These are phyloP conservation scores for Pseudopithomyces chartarum DNA, from an alignment of 2,329 filamentous ascomycete species.

Conservation along the genomic window DNA sequence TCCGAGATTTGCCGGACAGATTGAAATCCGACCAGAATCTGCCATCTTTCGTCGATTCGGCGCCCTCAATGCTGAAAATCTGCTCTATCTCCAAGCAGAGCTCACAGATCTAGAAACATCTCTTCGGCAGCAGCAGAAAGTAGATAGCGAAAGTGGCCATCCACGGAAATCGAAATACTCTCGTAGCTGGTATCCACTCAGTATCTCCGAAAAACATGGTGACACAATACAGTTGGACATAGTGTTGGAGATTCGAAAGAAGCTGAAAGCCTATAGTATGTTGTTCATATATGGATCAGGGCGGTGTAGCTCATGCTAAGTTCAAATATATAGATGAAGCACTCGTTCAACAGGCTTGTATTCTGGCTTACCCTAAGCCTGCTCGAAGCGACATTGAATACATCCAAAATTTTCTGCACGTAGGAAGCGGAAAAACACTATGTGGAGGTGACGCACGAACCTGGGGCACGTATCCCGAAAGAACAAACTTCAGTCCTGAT, in stretches of 20 bases:
- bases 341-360: constrained; percentile 22
- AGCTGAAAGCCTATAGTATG: constrained; percentile 21
- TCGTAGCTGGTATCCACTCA: constrained; percentile 6
- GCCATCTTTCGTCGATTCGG: constrained; percentile 14
- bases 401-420: constrained; percentile 21
- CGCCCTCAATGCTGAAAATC: constrained; percentile 9
- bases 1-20: constrained; percentile 5
- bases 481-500: constrained; percentile 13
- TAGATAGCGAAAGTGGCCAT: constrained; percentile 4
- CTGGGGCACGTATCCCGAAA: constrained; percentile 13
- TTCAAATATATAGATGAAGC: constrained; percentile 14
- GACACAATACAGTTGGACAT: constrained; percentile 12
- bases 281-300: background rate
- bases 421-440: constrained; percentile 12
- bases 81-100: constrained; percentile 12
- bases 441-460: constrained; percentile 12
- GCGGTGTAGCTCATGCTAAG: background rate
- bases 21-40: constrained; percentile 8
- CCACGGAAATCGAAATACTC: constrained; percentile 2
- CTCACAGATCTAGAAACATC: constrained; percentile 2
- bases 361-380: constrained; percentile 14
- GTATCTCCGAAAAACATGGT: background rate
- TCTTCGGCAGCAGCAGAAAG: constrained; percentile 3
- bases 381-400: constrained; percentile 18
- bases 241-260: constrained; percentile 15